Base-by-base conservation (phyloP, 2,329 filamentous ascomycete genomes). In the Penicillium brevicompactum region DNA sequence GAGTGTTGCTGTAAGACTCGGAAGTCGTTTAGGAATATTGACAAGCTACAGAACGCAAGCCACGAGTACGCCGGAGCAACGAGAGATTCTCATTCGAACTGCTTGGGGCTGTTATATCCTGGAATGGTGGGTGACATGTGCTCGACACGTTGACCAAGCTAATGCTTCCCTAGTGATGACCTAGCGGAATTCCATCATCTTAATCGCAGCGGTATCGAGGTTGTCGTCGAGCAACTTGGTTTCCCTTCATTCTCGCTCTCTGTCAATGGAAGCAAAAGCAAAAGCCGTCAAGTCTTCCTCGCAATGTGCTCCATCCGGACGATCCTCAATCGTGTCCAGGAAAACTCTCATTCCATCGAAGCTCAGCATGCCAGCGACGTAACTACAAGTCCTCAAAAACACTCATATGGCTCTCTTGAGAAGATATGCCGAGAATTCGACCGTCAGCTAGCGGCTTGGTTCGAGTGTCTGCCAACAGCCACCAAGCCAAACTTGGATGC, bases 241-340 rank as follows among this genome's bases (percentile, higher is more conserved):
- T 62, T 31, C 49, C 49, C 13, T 34, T 46, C 44, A 5, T 62
- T 62, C 10, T 58, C 60, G 14, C 46, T 55, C 44, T 57, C 61
- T 18, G 49, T 56, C 13, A 51, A 62, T 13, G 46, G 47, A 13
- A 55, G n/a, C 10, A 53, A 58, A 21, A 46, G 54, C 4, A 42
- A 41, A 41, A 21, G 51, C 11, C 49, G 55, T 14, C 49, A 59
- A 3, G 48, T 53, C 3, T 62, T 62, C 11, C 60, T 62, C 30
- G 56, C 60, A n/a, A 61, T 62, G 58, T 61, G 58, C 30, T 62
- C 58, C 4, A 54, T 59, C 18, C 53, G 60, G 8, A 62, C 57
- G 44, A 54, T 62, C 18, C 45, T 62, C 11, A 61, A 61, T 30
- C 51, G 58, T 34, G 60, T 57, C 21, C 47, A 40, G 47, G 52